Base-by-base conservation (phyloP, 2,329 filamentous ascomycete genomes). In the Botrytis deweyae region DNA sequence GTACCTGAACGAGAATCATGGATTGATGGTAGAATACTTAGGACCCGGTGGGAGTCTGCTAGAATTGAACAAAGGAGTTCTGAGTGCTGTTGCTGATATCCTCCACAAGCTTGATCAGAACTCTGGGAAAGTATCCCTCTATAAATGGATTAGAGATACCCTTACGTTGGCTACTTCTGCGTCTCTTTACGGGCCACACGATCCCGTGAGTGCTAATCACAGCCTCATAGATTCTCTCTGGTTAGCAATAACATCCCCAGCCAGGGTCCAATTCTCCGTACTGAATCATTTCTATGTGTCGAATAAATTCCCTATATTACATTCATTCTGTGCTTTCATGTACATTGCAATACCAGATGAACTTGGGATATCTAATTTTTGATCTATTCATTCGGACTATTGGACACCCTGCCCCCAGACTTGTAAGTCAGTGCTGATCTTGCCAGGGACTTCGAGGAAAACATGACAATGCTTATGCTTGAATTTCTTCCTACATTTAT, bases 121-220 rank as follows among this genome's bases (percentile, higher is more conserved):
- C 40, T 78, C 83, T 14, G 79, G 81, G 1, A 82, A 82, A 20
- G 55, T 77, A 64, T 70, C 66, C 20, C 72, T 87, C 0, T 87
- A 81, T 74, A 63, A 78, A 6, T 86, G 84, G 84, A 74, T 82
- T 42, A 81, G 83, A n/a, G 77, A 84, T 49, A 75, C 81, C 6
- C 81, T 86, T 74, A 84, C 82, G 2, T 70, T 82, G 5, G 83
- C 84, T 16, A 84, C 83, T 0, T 81, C 82, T 8, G 76, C 81
- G 38, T 82, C 83, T 4, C 78, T 87, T n/a, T 87, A 84, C 73
- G 86, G 86, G 1, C 81, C 83, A 1, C 73, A 83, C 0, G 85
- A 87, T 76, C 84, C 85, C 0, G 81, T 86, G 46, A 80, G 76
- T 18, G 70, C 77, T 2, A 77, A 85, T 29, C 78, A 80, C 2